Percentiles rank a stretch among this genome's conserved stretches.
Evolutionary conservation across 371 early-diverging fungal species (phyloP).

Genomic region (Lichtheimia corymbifera): DNA sequence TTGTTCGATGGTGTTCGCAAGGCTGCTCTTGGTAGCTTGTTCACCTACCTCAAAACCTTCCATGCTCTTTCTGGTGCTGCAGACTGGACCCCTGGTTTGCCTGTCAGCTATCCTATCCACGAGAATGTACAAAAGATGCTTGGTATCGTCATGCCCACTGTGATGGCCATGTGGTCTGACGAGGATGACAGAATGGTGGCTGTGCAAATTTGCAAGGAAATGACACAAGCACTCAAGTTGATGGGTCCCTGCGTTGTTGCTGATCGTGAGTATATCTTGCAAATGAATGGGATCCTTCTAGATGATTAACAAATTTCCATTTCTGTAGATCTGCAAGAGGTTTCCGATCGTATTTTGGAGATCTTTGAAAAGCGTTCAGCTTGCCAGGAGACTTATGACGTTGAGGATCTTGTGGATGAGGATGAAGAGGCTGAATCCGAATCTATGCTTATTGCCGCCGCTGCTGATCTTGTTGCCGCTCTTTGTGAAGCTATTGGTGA

Average conservation of each 20-base stretch:
- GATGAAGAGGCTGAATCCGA: conserved; percentile 86
- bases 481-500: conserved; percentile 73
- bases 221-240: conserved; percentile 67
- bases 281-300: background rate
- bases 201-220: conserved; percentile 72
- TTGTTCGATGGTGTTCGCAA: conserved; percentile 82
- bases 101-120: conserved; percentile 64
- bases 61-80: conserved; percentile 58
- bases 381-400: conserved; percentile 78
- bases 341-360: conserved; percentile 55
- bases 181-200: conserved; percentile 83
- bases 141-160: conserved; percentile 62
- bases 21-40: conserved; percentile 65
- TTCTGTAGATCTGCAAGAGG: conserved; percentile 42
- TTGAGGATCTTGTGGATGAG: conserved; percentile 63
- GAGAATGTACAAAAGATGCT: conserved; percentile 71
- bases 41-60: conserved; percentile 74
- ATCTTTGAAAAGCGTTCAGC: conserved; percentile 78
- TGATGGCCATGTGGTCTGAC: conserved; percentile 73
- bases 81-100: conserved; percentile 73
- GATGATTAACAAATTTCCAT: background rate
- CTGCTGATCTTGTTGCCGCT: conserved; percentile 81
- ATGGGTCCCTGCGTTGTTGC: conserved; percentile 80
- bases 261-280: conserved; percentile 49
- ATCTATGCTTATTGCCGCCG: conserved; percentile 73